Evolutionary conservation across 2,329 filamentous ascomycete species (phyloP).

Genomic region (Ophiocordyceps sinensis): DNA sequence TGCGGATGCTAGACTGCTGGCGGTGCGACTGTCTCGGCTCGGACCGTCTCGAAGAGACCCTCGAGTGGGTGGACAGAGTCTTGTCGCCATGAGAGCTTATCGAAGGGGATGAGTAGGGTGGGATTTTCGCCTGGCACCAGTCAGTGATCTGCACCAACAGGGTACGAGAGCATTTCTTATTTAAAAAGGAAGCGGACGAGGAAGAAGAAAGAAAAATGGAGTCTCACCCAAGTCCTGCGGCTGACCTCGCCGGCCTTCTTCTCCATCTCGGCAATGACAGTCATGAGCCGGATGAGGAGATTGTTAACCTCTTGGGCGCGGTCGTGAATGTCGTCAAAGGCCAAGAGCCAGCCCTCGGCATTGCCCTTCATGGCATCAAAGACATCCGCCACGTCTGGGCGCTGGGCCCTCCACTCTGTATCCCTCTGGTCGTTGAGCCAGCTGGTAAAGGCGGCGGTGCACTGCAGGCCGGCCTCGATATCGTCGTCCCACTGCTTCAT

Average conservation of each 20-base stretch:
- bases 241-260: conserved; percentile 72
- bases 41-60: conserved; percentile 2
- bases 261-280: conserved; percentile 75
- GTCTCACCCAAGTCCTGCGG: conserved; percentile 56
- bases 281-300: conserved; percentile 56
- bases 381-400: conserved; percentile 52
- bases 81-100: not conserved
- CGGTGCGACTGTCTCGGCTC: not conserved
- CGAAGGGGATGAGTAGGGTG: conserved; percentile 7
- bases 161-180: not conserved
- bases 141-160: not conserved
- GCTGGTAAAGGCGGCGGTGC: conserved; percentile 59
- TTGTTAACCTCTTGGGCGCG: conserved; percentile 58
- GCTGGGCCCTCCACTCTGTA: conserved; percentile 44
- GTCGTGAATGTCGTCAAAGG: conserved; percentile 60
- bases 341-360: conserved; percentile 75
- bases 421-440: conserved; percentile 58
- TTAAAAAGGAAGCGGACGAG: not conserved
- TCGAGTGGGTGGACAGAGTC: conserved; percentile 1
- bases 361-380: conserved; percentile 88
- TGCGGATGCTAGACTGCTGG: conserved; percentile 6
- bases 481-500: conserved; percentile 70
- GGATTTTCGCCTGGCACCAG: conserved; percentile 7
- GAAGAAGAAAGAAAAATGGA: not conserved
- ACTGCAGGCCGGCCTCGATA: conserved; percentile 61